Base-by-base conservation (phyloP, 2,329 filamentous ascomycete genomes). In the Phaeophleospora eucalypticola region DNA sequence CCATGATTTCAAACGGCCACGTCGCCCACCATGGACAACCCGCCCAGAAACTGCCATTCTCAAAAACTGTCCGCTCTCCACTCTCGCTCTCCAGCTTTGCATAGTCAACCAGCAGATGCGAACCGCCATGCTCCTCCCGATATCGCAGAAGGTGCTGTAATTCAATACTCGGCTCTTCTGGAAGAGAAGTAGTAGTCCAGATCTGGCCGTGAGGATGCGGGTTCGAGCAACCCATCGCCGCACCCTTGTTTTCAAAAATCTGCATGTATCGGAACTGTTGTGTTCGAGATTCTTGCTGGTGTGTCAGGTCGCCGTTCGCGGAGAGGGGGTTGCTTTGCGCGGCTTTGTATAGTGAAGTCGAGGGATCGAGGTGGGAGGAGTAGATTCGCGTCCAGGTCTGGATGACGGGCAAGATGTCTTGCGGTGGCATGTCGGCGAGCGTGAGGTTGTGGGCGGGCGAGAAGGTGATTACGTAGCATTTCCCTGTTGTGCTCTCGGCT, bases 201-300 rank as follows among this genome's bases (percentile, higher is more conserved):
- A 96, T 78, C 68, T 98, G 93, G 49, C 93, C 91, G 70, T 98
- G 93, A 0, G 93, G 93, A 67, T 98, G 93, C 1, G 93, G 93
- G 67, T 98, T 98, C 1, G 91, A 97, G 74, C 93, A 98, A 42
- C 93, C 93, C 93, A 98, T 98, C 9, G 91, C 89, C 1, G 87
- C 83, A 42, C 93, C 93, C 71, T 98, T 98, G 75, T 98, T 98
- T 72, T 98, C 93, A 54, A 98, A 98, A 55, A 98, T 97, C 66
- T 98, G 93, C 90, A 98, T 96, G 71, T 95, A 97, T 44, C 86
- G 82, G 61, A 95, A 89, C 69, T 95, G 88, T 43, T 86, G 79
- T 42, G 77, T 81, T 3, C 89, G 84, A 20, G 71, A 70, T 17
- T 71, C 66, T n/a, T n/a, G n/a, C n/a, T n/a, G n/a, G n/a, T n/a